Base-by-base conservation (phyloP, 768 basidiomycete species). In the Lactarius quietus region DNA sequence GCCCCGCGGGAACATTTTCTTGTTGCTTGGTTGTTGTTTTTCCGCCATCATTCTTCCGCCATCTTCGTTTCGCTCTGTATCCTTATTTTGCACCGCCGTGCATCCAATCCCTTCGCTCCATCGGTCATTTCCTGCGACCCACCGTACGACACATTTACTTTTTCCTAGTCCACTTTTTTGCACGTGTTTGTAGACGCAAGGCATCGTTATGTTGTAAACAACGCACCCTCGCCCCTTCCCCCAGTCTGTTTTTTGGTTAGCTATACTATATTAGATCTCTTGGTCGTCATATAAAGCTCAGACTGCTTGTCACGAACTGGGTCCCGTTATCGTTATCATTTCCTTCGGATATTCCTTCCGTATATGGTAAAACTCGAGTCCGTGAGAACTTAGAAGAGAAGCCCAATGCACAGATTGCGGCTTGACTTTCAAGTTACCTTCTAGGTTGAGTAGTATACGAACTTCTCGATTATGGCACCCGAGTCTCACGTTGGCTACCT, bases 61-160 rank as follows among this genome's bases (percentile, higher is more conserved):
- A 58, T 45, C 31, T 1, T 45, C 66, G 59, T 65, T 57, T 48
- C 57, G 43, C 26, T 53, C 59, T 67, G 63, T 67, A 64, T 67
- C 66, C 23, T 67, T 65, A 64, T 64, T 67, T n/a, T 55, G 58
- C 66, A 51, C 57, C 15, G 35, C 38, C 62, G 63, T 65, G 59
- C 59, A 41, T 61, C 56, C 64, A 52, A 51, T 23, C 45, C 45
- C 45, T 36, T 38, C 51, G 51, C 41, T n/a, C 17, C n/a, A n/a
- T 61, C n/a, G 36, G 59, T 54, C 35, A 12, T 38, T 54, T 55
- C 26, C 29, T 55, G 23, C 51, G 31, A 55, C 33, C 8, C 54
- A 55, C n/a, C n/a, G n/a, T 20, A 29, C 33, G 54, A 55, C 54
- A 18, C 54, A n/a, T 6, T 51, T 26, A 8, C 48, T 43, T 45